Evolutionary conservation across 257 asterid species (phyloP), one percentile per base, ranked within the genome.

Genomic region (Cinchona pubescens): DNA sequence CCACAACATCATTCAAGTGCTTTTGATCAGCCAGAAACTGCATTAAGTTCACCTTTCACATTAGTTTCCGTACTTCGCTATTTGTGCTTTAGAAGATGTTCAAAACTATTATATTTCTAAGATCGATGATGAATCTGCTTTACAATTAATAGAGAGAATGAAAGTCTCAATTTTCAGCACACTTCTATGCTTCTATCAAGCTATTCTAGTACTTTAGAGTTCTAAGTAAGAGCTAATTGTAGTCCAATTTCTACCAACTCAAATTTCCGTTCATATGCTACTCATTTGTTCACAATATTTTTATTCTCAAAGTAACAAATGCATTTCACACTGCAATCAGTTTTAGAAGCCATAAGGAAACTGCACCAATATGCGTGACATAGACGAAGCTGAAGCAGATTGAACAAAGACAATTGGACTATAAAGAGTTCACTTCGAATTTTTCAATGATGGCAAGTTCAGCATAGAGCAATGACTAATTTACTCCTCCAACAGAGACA

Each of bases 11-110:
- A 32, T 66, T 67, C 16, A 81, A 86, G 65, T 62, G 83, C 75
- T 61, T 63, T 77, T 80, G 84, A 63, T 84, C 75, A 29, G 69
- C 79, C 80, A 86, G 80, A 67, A 88, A 65, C 92, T 88, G 88
- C 85, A 84, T 43, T 32, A 51, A 12, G 27, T 51, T 51, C 59
- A 51, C 11, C 10, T 30, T 69, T 10, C 19, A 48, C 2, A 55
- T 35, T 49, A 46, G 16, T 48, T 48, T 48, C 53, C 2, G 45
- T 19, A 25, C 15, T 55, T 13, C 67, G 27, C 15, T 56, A 49
- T 9, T 58, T 55, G 42, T 61, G 42, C 38, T 37, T n/a, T 42
- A 42, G 56, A 16, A 59, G 37, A 29, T 19, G 0, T 14, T 40
- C 13, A 59, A 58, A 58, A 62, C 19, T 25, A 7, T 23, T 43